Evolutionary conservation across 148 eudicot genomes (phyloP).

Genomic region (Nyssa sinensis): DNA sequence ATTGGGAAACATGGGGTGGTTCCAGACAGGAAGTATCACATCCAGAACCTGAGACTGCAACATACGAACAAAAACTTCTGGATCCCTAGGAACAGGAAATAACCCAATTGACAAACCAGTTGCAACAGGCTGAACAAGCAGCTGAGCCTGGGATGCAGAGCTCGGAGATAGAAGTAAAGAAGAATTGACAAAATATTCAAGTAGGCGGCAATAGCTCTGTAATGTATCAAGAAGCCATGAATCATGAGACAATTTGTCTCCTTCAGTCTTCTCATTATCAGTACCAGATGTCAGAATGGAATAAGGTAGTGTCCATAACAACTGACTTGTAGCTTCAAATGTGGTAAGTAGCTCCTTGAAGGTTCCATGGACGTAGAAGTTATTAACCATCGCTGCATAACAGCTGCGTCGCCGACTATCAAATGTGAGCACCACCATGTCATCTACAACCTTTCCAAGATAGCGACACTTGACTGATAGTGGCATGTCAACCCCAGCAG

Average conservation of each 20-base stretch:
- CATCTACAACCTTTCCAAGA: conserved; percentile 94
- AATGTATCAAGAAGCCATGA: conserved; percentile 86
- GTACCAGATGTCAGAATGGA: conserved; percentile 39
- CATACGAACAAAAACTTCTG: conserved; percentile 91
- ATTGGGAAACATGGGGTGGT: conserved; percentile 78
- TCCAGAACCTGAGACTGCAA: conserved; percentile 92
- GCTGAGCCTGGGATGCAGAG: conserved; percentile 80
- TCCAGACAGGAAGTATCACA: conserved; percentile 95
- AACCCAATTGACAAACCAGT: conserved; percentile 93
- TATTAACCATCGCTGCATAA: conserved; percentile 74
- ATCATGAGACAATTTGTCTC: conserved; percentile 54
- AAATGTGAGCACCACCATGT: conserved; percentile 76
- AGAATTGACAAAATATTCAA: conserved; percentile 88
- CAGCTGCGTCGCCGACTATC: conserved; percentile 82
- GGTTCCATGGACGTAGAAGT: conserved; percentile 87
- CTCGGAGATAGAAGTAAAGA: conserved; percentile 69
- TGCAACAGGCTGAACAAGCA: conserved; percentile 94
- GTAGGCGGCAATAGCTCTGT: conserved; percentile 76
- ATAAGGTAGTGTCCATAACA: conserved; percentile 73
- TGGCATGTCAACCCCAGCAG: conserved; percentile 49
- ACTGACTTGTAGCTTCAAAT: conserved; percentile 96
- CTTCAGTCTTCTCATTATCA: conserved; percentile 48
- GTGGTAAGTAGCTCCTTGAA: conserved; percentile 92
- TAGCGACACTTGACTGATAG: conserved; percentile 81
- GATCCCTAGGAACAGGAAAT: conserved; percentile 95